Conservation (phyloP, 257 asterid genomes). For the Marsdenia floribunda region DNA sequence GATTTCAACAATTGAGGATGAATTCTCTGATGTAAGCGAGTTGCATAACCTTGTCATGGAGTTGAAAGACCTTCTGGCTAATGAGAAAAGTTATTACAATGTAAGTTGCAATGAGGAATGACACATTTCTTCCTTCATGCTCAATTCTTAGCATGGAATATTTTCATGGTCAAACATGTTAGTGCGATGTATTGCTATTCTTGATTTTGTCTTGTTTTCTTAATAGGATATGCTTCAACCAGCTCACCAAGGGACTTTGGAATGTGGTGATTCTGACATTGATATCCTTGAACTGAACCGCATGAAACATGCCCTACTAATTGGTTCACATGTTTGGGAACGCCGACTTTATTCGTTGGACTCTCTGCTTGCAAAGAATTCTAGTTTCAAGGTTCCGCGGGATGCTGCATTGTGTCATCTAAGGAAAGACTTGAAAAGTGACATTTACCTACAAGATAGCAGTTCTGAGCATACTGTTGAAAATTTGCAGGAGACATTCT, state of each 20-base stretch:
- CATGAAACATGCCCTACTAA: constrained; percentile 62
- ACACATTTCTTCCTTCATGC: constrained; percentile 5
- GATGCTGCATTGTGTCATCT: constrained; percentile 25
- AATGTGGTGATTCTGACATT: constrained; percentile 26
- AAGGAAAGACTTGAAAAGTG: constrained; percentile 29
- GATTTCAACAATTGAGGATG: constrained; percentile 38
- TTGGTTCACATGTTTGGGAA: constrained; percentile 71
- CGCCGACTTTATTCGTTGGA: constrained; percentile 49
- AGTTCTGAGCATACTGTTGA: constrained; percentile 31
- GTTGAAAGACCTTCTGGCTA: constrained; percentile 47
- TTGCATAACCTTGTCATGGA: constrained; percentile 48
- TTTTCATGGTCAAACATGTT: background rate
- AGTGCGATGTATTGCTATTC: background rate
- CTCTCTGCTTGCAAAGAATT: constrained; percentile 44
- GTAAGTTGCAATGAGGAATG: constrained; percentile 36
- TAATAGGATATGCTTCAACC: constrained; percentile 53
- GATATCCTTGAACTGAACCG: constrained; percentile 82
- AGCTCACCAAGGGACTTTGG: constrained; percentile 25
- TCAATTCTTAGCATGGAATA: background rate
- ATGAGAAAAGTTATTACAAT: constrained; percentile 45
- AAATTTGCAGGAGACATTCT: constrained; percentile 27
- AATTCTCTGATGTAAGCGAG: constrained; percentile 45
- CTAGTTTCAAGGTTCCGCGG: constrained; percentile 33
- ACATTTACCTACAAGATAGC: constrained; percentile 24
- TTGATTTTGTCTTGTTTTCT: constrained; percentile 8